Evolutionary conservation across 192 early-diverging fungal genomes (phyloP).

Genomic region (Oehlia diaphana): DNA sequence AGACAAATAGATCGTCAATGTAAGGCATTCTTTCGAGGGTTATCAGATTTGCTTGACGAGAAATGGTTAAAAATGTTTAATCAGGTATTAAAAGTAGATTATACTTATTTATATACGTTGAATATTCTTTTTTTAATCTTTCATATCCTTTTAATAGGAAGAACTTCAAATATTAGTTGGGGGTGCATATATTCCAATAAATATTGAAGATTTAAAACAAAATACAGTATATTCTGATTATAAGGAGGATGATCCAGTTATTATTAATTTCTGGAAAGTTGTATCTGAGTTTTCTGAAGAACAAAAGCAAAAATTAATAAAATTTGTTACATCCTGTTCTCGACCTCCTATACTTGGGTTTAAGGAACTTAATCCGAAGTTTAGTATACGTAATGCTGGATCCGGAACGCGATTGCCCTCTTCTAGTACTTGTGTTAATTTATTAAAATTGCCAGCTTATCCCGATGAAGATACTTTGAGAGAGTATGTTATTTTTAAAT

Average conservation of each 20-base stretch:
- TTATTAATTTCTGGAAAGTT: constrained; percentile 66
- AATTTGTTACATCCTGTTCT: constrained; percentile 91
- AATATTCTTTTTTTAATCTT: neutral
- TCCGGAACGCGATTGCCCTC: constrained; percentile 75
- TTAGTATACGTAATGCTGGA: constrained; percentile 72
- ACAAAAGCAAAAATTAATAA: constrained; percentile 58
- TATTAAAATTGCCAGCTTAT: constrained; percentile 88
- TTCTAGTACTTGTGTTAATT: constrained; percentile 83
- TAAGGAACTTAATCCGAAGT: constrained; percentile 65
- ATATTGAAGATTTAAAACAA: constrained; percentile 70
- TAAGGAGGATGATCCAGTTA: constrained; percentile 67
- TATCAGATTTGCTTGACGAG: constrained; percentile 82
- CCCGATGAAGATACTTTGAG: constrained; percentile 52
- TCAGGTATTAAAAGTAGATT: constrained; percentile 42
- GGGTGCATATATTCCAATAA: constrained; percentile 74
- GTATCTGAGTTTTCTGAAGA: constrained; percentile 47
- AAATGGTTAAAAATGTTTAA: constrained; percentile 94
- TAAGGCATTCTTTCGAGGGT: constrained; percentile 80
- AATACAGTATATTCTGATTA: constrained; percentile 82
- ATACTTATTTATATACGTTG: neutral
- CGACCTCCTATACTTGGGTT: constrained; percentile 93
- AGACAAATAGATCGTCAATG: constrained; percentile 74
- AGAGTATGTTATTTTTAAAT: constrained; percentile 41
- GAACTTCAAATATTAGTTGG: constrained; percentile 91
- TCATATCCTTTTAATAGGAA: constrained; percentile 41